Evolutionary conservation across 768 basidiomycete genomes (phyloP), one percentile per base, ranked within the genome.

Genomic region (Lactifluus pinguis): DNA sequence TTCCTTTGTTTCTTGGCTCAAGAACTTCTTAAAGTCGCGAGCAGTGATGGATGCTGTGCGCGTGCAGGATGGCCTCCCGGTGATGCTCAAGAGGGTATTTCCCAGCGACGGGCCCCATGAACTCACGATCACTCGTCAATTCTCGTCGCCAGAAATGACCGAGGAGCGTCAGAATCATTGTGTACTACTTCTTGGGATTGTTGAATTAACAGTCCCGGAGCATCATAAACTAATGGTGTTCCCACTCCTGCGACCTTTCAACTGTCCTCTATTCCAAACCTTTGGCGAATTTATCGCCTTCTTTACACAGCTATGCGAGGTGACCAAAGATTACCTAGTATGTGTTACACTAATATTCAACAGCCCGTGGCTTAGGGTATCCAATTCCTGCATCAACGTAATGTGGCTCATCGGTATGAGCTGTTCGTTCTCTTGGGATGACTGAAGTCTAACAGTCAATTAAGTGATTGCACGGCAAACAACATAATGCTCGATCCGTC

Each of bases 221-320:
- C 21, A 49, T 55, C 8, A 41, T 14, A n/a, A 45, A 19, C 25
- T 71, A 5, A 56, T 77, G 15, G 75, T 76, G 6, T 70, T 74
- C 65, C 76, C 77, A 1, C 57, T 72, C 10, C 53, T 75, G 15
- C 66, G 70, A 1, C 38, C 15, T 3, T 70, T 58, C 57, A 49
- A 71, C 38, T 60, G 71, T 14, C 75, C 75, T 0, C 65, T 47
- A 0, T 73, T 77, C 38, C 60, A 69, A 32, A 76, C 73, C 0
- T 52, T 75, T 7, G 75, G 76, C 0, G 76, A 77, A 64, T 70
- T 67, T 2, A 51, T 76, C 0, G 71, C 70, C 6, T 75, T 70
- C 47, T 64, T 74, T 29, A 49, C 64, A 0, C 74, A 76, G 51
- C 36, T 75, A 2, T 68, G 77, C 29, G 72, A 76, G 68, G 76